Percentiles rank a stretch among this genome's conserved stretches.
These are phyloP conservation scores for Globisporangium cederbergense DNA, from an alignment of 352 stramenopile species.

Conservation along the genomic window DNA sequence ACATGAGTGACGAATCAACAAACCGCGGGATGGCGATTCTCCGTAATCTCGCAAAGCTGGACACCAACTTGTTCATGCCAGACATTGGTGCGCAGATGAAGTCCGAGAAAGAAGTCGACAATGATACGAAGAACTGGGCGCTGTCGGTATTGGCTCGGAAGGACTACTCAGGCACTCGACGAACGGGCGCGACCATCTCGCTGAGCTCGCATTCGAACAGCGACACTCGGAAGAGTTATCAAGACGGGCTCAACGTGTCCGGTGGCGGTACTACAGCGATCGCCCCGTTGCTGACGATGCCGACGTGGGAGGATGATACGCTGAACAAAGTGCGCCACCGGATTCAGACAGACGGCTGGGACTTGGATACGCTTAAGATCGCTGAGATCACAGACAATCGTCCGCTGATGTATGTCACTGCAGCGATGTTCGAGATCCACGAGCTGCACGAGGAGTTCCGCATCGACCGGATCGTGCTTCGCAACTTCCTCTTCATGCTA, in stretches of 20 bases:
- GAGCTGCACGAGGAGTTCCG: conserved; percentile 76
- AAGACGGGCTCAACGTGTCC: conserved; percentile 35
- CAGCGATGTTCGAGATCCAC: conserved; percentile 74
- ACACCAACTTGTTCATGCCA: conserved; percentile 81
- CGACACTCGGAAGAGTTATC: conserved; percentile 51
- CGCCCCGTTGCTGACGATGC: conserved; percentile 48
- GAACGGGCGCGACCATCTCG: conserved; percentile 50
- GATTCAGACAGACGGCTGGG: conserved; percentile 69
- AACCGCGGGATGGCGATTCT: conserved; percentile 64
- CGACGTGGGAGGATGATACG: conserved; percentile 51
- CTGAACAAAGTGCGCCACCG: conserved; percentile 40
- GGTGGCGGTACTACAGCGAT: conserved; percentile 25
- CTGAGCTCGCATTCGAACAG: conserved; percentile 73
- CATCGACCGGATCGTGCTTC: conserved; percentile 67
- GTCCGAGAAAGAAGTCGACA: conserved; percentile 71
- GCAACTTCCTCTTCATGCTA: conserved; percentile 76
- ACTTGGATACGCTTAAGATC: conserved; percentile 68
- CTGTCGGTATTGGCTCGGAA: conserved; percentile 71
- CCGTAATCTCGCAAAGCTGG: conserved; percentile 61
- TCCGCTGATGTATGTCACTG: conserved; percentile 79
- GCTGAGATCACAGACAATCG: conserved; percentile 59
- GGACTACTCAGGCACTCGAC: conserved; percentile 59
- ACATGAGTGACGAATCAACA: conserved; percentile 56
- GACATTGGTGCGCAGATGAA: conserved; percentile 84
- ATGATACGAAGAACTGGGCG: conserved; percentile 82